These are phyloP conservation scores for Aschersonia sp. DNA, from an alignment of 2,329 filamentous ascomycete genomes.

Conservation along the genomic window DNA sequence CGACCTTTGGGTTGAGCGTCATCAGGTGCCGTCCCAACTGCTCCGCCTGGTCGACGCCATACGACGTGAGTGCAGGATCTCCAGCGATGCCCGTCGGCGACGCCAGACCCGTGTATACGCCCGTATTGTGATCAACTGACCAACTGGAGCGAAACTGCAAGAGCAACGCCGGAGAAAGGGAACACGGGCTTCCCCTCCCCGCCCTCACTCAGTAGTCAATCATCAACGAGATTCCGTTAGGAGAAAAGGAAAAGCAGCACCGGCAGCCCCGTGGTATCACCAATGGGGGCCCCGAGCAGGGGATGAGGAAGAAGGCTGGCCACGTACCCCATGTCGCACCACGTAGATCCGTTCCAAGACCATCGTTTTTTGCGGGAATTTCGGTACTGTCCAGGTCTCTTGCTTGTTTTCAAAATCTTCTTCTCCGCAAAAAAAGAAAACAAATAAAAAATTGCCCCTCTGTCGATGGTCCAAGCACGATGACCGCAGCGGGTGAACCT, in stretches of 20 bases:
- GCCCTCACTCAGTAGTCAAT: slow-evolving; percentile 2
- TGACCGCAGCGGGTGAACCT: too few species aligned
- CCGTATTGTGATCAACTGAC: slow-evolving; percentile 69
- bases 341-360: slow-evolving; percentile 60
- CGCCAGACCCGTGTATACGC: slow-evolving; percentile 59
- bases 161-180: slow-evolving; percentile 2
- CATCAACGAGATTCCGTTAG: background rate
- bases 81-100: slow-evolving; percentile 80
- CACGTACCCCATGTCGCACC: slow-evolving; percentile 58
- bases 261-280: background rate
- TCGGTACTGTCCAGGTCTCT: too few species aligned
- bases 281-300: too few species aligned
- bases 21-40: slow-evolving; percentile 58
- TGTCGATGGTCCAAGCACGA: too few species aligned
- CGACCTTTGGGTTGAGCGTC: slow-evolving; percentile 49
- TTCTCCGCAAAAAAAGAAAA: too few species aligned
- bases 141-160: slow-evolving; percentile 78
- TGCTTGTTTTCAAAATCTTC: too few species aligned
- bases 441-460: too few species aligned
- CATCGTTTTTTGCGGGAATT: slow-evolving; percentile 24
- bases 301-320: background rate
- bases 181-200: too few species aligned
- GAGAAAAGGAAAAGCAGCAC: background rate
- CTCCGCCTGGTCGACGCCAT: slow-evolving; percentile 71
- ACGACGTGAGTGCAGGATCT: slow-evolving; percentile 74